Base-by-base conservation (phyloP, 345 rosid genomes). In the Salix viminalis region DNA sequence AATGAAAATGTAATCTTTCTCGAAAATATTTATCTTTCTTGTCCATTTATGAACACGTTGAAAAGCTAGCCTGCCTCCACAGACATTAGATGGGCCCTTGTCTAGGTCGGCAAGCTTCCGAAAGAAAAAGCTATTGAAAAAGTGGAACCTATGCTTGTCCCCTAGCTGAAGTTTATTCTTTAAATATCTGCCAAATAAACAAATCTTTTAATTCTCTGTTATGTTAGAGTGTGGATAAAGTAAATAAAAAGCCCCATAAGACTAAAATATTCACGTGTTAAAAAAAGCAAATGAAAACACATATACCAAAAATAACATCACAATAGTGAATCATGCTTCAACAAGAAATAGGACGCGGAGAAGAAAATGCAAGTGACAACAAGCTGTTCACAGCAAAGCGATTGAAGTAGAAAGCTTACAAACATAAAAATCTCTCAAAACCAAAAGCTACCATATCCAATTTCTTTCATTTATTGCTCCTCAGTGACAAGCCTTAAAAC, bases 41-140 rank as follows among this genome's bases (percentile, higher is more conserved):
- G 99, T 93, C 99, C 99, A 96, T 83, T 93, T 96, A 65, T 81
- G 91, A 79, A 96, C 97, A 66, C 99, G 99, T 64, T 87, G 82
- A 82, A 93, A 96, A 77, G 99, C 98, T 68, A 94, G 97, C 84
- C 88, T 90, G 76, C 99, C 96, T 80, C 91, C 98, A 41, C 80
- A 83, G 74, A 90, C 89, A 87, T 94, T 92, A 66, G 91, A 88
- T 32, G 96, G 97, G 78, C 92, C 96, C 82, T 91, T 96, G 86
- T 91, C 97, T 11, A 93, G 86, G 87, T 96, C 99, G 82, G 98
- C 97, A 79, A 96, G 98, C 90, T 95, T 95, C 62, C 96, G 90
- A 84, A 95, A 95, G 93, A 96, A 96, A 86, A 96, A 96, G 79
- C 99, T 93, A 77, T 96, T 96, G 85, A 93, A 93, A 78, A 96